Base-by-base conservation (phyloP, 2,329 filamentous ascomycete genomes). In the Aspergillus transmontanensis region DNA sequence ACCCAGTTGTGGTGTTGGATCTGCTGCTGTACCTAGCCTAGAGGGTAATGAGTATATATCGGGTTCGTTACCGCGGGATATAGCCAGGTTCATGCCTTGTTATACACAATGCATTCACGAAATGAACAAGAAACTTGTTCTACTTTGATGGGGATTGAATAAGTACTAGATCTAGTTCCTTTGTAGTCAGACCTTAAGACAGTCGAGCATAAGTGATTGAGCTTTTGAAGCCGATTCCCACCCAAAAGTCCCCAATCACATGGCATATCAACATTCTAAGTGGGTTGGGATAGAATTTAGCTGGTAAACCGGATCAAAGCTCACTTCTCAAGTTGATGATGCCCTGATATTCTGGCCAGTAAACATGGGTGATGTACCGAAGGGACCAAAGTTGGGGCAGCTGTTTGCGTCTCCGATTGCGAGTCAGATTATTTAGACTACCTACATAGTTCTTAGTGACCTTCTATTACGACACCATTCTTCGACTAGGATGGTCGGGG, bases 401-500 rank as follows among this genome's bases (percentile, higher is more conserved):
- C 21, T 48, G 3, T 48, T 23, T 14, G 23, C 5, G 3, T 30
- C 23, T 30, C 23, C 30, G 46, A 50, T 50, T 50, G 46, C 21
- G 14, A 48, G 23, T 48, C 45, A 28, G 23, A 26, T 26, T 28
- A 28, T 16, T 48, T 26, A 14, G 45, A 48, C 45, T 28, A 48
- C n/a, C 6, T 36, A 19, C 16, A 50, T 9, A 26, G 23, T 12
- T 26, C 11, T 16, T n/a, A 34, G 32, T 34, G 32, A 10, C 6
- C 3, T 34, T 21, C 16, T 21, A 63, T 64, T 64, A 65, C 60
- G 63, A 65, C 60, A 65, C 63, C 57, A 65, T 56, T 63, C 46
- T 39, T 23, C 30, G 19, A 16, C 14, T 30, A 39, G 48, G 57
- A 34, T 62, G 54, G 28, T 59, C 30, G 28, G 30, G 48, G 5